phyloP scores from a whole-genome alignment of 345 rosid species.

The Luvunga scandens region DNA sequence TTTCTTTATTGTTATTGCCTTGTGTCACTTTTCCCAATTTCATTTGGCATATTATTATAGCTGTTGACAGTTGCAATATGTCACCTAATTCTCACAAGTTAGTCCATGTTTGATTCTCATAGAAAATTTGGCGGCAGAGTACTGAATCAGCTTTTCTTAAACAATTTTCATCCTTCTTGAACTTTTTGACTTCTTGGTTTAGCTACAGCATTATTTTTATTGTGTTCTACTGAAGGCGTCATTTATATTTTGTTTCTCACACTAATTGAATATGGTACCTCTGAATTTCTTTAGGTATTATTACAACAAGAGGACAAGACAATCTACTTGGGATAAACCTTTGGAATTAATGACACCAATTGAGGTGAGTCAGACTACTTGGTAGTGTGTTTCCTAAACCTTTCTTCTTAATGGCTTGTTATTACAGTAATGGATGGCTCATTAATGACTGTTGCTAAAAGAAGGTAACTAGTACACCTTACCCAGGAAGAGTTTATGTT shows the following conservation, averaged over 20 bases:
- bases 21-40: neutral
- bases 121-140: neutral
- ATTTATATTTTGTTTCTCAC: constrained; percentile 4
- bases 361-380: constrained; percentile 60
- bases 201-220: neutral
- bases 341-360: constrained; percentile 80
- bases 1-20: neutral
- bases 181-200: neutral
- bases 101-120: neutral
- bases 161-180: neutral
- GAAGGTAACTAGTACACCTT: neutral
- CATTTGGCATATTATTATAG: neutral
- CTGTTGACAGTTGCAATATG: neutral
- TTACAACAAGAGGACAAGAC: constrained; percentile 74
- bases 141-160: neutral
- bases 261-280: neutral
- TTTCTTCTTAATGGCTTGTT: neutral
- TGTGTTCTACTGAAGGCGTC: neutral
- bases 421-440: neutral
- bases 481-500: neutral
- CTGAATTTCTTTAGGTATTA: constrained; percentile 59
- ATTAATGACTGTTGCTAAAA: neutral
- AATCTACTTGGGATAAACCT: constrained; percentile 96
- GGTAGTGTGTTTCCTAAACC: neutral
- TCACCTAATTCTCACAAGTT: neutral